Evolutionary conservation across 306 rosid species (phyloP), one percentile per base, ranked within the genome.

Genomic region (Abrus precatorius): DNA sequence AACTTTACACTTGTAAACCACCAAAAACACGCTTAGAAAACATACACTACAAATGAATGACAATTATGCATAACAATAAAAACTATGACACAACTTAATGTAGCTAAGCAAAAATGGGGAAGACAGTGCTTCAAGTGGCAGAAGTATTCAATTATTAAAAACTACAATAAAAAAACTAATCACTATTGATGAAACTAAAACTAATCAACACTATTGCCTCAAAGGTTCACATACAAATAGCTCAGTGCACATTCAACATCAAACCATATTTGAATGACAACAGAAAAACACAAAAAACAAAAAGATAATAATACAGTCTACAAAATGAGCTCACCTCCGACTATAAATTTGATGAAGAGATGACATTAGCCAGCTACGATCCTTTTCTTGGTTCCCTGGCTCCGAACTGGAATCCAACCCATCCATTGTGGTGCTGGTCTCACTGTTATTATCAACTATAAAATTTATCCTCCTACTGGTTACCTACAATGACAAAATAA

Each of bases 281-380:
- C 53, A 72, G 60, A 68, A 73, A 77, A 57, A 61, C 32, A 41
- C 66, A 76, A 44, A 64, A 29, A 71, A 45, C 34, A 67, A 68
- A 63, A 43, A 50, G 10, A 64, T 60, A 66, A 65, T 44, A 55
- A 72, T 52, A 32, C 14, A 47, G 44, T 73, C 56, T 62, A 52
- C 59, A 33, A 75, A 76, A 59, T 61, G 68, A 63, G 59, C 81
- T 86, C 77, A 94, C 98, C 98, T 90, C 77, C 97, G 84, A 80
- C 98, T 94, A 81, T 92, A 88, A 55, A 94, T 94, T 84, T 94
- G 98, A 88, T 92, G 98, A 83, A 94, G 94, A 82, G 98, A 92
- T 44, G 96, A 85, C 86, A 92, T 88, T 76, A 77, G 82, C 98
- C 96, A 94, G 83, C 96, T 92, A 41, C 92, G 92, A 66, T 90